A percentile compares a stretch with the other conserved stretches of the same genome.
phyloP scores from a whole-genome alignment of 2,329 filamentous ascomycete genomes.

The Exserohilum turcica region DNA sequence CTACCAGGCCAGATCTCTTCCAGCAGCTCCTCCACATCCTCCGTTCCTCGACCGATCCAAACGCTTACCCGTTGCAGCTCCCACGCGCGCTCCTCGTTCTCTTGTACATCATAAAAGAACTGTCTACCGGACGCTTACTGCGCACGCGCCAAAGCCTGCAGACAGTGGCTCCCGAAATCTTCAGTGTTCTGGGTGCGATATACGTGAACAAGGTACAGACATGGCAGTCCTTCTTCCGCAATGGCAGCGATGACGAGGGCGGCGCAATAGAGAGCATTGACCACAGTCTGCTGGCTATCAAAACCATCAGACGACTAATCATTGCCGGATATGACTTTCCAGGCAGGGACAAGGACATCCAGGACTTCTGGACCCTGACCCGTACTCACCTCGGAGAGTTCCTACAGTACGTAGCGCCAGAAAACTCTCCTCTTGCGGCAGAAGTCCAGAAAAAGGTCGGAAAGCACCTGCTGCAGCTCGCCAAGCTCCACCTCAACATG shows the following conservation, averaged over 20 bases:
- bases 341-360: slow-evolving; percentile 75
- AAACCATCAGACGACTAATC: slow-evolving; percentile 77
- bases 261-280: slow-evolving; percentile 68
- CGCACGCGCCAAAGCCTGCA: slow-evolving; percentile 78
- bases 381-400: slow-evolving; percentile 78
- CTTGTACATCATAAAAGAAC: slow-evolving; percentile 86
- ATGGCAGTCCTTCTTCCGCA: slow-evolving; percentile 69
- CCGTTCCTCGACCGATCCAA: slow-evolving; percentile 58
- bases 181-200: slow-evolving; percentile 77
- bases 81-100: slow-evolving; percentile 76
- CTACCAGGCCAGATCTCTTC: slow-evolving; percentile 46
- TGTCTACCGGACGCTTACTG: slow-evolving; percentile 77
- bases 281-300: slow-evolving; percentile 78
- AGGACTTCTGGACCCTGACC: slow-evolving; percentile 79
- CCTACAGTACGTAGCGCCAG: slow-evolving; percentile 65
- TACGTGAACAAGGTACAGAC: slow-evolving; percentile 74
- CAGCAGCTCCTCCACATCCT: slow-evolving; percentile 59
- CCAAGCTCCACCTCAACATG: slow-evolving; percentile 91
- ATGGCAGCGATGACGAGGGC: slow-evolving; percentile 63
- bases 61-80: slow-evolving; percentile 68
- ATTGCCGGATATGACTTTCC: slow-evolving; percentile 84
- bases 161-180: slow-evolving; percentile 77
- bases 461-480: slow-evolving; percentile 86
- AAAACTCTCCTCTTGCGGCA: slow-evolving; percentile 56
- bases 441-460: slow-evolving; percentile 68